Conservation (phyloP, 768 basidiomycete genomes). For the Hypsizygus marmoreus region DNA sequence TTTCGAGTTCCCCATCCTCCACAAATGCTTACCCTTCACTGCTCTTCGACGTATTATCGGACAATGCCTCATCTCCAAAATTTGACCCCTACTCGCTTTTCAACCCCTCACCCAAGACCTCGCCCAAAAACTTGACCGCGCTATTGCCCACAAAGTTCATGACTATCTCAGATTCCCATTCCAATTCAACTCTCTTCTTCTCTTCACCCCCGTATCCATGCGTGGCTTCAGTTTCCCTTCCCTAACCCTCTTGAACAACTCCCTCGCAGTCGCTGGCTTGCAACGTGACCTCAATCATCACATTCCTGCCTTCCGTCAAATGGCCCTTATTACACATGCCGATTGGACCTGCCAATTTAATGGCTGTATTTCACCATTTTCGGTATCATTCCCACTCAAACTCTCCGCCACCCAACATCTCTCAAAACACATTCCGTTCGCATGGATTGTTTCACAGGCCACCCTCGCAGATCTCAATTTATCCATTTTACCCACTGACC, state of each 20-base stretch:
- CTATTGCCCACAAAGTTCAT: slow-evolving; percentile 1
- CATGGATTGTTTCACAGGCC: no score
- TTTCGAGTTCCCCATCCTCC: neutral
- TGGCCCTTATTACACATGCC: slow-evolving; percentile 15
- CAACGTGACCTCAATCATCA: slow-evolving; percentile 22
- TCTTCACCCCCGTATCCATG: neutral
- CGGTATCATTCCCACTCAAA: no score
- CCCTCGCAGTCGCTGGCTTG: slow-evolving; percentile 10
- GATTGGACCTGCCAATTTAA: slow-evolving; percentile 20
- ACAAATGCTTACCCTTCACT: neutral
- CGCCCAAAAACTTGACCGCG: neutral
- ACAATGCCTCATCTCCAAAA: slow-evolving; percentile 4
- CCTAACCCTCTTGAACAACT: neutral
- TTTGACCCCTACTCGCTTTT: neutral
- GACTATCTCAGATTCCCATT: slow-evolving; percentile 1
- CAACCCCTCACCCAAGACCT: neutral
- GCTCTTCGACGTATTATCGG: neutral
- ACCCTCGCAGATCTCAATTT: no score
- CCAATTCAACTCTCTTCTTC: neutral
- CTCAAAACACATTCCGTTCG: no score
- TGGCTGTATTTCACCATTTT: slow-evolving; percentile 6
- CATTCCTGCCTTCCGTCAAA: slow-evolving; percentile 11
- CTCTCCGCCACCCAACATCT: no score
- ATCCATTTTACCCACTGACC: no score
- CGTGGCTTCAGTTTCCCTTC: neutral